Evolutionary conservation across 2,329 filamentous ascomycete species (phyloP).

Genomic region (Aspergillus hortae): DNA sequence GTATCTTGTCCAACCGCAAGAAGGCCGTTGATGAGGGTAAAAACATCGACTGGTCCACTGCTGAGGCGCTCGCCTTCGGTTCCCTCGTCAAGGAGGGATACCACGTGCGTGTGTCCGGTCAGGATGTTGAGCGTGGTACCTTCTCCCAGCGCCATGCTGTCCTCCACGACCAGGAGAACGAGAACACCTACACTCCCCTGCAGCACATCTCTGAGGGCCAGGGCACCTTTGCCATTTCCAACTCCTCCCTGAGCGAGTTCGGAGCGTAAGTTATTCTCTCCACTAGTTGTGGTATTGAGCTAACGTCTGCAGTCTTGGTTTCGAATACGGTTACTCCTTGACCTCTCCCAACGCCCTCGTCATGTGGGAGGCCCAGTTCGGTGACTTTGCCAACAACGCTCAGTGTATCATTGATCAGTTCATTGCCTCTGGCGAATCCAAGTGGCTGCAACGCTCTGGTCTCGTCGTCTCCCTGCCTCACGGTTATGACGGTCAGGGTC

Average conservation of each 20-base stretch:
- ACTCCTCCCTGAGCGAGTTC: slow-evolving; percentile 80
- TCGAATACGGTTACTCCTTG: slow-evolving; percentile 97
- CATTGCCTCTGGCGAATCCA: slow-evolving; percentile 92
- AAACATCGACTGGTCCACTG: slow-evolving; percentile 96
- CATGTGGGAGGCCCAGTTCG: slow-evolving; percentile 99
- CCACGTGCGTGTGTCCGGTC: slow-evolving; percentile 94
- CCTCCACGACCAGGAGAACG: slow-evolving; percentile 94
- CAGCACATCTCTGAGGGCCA: slow-evolving; percentile 87
- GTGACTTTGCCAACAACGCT: slow-evolving; percentile 99
- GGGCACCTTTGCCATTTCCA: slow-evolving; percentile 92
- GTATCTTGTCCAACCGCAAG: slow-evolving; percentile 82
- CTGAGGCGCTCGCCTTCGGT: slow-evolving; percentile 92
- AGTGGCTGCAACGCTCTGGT: slow-evolving; percentile 98
- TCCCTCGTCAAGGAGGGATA: slow-evolving; percentile 87
- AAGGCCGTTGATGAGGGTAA: slow-evolving; percentile 91
- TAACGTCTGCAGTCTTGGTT: slow-evolving; percentile 73
- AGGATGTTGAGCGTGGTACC: slow-evolving; percentile 98
- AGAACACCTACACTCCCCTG: slow-evolving; percentile 88
- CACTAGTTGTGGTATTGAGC: slow-evolving; percentile 23
- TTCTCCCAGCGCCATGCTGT: slow-evolving; percentile 98
- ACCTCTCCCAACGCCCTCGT: slow-evolving; percentile 95
- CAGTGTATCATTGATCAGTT: slow-evolving; percentile 99
- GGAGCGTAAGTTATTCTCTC: slow-evolving; percentile 50
- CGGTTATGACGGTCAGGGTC: slow-evolving; percentile 96
- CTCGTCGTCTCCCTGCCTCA: slow-evolving; percentile 95